Conservation (phyloP, 352 stramenopile genomes). For the Achlya hypogyna region DNA sequence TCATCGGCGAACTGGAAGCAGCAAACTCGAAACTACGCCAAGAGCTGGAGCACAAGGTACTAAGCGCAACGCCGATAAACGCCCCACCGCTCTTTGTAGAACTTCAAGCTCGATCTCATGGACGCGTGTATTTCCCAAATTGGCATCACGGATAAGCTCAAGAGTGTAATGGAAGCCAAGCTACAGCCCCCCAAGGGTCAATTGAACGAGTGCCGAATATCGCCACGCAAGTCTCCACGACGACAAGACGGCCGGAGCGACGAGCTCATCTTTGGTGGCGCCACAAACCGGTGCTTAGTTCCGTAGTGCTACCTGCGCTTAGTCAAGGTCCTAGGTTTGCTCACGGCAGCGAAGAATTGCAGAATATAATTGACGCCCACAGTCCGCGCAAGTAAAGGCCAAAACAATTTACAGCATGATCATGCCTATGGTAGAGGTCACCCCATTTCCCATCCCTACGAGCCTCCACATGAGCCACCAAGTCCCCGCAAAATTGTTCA, state of each 20-base stretch:
- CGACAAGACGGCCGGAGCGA: background rate
- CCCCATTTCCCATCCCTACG: slow-evolving; percentile 12
- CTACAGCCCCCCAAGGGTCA: background rate
- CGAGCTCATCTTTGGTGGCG: slow-evolving; percentile 7
- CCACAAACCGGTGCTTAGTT: slow-evolving; percentile 5
- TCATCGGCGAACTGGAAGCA: slow-evolving; percentile 9
- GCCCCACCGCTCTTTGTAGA: background rate
- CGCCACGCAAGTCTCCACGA: background rate
- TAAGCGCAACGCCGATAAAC: background rate
- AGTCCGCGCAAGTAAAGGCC: slow-evolving; percentile 1
- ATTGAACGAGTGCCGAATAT: background rate
- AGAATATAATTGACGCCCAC: slow-evolving; percentile 4
- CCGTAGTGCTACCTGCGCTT: background rate
- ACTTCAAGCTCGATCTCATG: background rate
- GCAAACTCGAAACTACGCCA: slow-evolving; percentile 8
- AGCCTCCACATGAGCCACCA: background rate
- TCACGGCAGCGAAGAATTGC: slow-evolving; percentile 9
- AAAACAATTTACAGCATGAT: background rate
- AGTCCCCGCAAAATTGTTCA: slow-evolving; percentile 2
- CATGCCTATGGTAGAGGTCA: background rate
- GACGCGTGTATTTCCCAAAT: slow-evolving; percentile 15
- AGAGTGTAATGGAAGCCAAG: background rate
- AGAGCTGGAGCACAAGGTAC: slow-evolving; percentile 11
- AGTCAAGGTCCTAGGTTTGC: slow-evolving; percentile 3
- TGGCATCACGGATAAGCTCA: slow-evolving; percentile 1